Conservation (phyloP, 148 eudicot genomes). For the Chenopodium quinoa region DNA sequence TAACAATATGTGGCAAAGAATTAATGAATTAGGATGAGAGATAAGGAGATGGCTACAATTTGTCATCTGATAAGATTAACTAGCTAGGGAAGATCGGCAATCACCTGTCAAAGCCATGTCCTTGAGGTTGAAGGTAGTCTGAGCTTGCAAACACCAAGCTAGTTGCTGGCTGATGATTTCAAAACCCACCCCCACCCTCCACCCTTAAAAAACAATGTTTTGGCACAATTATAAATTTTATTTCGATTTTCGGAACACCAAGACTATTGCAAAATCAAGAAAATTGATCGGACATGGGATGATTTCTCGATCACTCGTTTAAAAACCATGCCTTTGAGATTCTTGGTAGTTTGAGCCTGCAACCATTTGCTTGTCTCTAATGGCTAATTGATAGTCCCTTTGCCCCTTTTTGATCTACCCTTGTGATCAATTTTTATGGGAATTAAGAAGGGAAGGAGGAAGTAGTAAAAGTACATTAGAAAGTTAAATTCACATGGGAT, state of each 20-base stretch:
- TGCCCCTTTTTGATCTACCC: no score
- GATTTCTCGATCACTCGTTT: neutral
- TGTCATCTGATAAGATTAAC: slow-evolving; percentile 1
- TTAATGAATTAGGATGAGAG: neutral
- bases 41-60: neutral
- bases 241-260: neutral
- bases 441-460: no score
- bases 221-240: neutral
- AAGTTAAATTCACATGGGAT: no score
- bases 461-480: no score
- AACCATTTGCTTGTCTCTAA: neutral
- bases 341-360: neutral
- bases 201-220: neutral
- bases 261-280: neutral
- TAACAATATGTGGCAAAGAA: no score
- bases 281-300: neutral
- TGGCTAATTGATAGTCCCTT: neutral
- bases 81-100: neutral
- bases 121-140: neutral
- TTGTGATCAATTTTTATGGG: no score
- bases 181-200: neutral
- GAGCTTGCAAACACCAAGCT: neutral
- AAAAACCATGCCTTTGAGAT: neutral
- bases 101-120: neutral
- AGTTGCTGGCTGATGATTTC: neutral